Evolutionary conservation across 345 rosid genomes (phyloP).

Genomic region (Lepidium aucheri): DNA sequence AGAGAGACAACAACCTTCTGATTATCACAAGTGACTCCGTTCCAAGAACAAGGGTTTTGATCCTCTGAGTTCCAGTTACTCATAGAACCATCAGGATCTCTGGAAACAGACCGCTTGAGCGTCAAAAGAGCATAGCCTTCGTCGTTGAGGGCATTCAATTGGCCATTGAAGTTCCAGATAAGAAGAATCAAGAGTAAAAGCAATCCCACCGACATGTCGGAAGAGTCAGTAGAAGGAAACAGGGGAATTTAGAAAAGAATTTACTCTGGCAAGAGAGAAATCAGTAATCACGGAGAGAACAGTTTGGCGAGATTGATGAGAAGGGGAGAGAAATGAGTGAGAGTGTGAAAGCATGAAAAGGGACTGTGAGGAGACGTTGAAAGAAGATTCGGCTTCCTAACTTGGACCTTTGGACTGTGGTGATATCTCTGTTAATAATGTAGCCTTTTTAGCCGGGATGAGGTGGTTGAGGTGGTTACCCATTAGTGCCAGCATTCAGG

Average conservation of each 20-base stretch:
- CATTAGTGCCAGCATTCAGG: too few species aligned
- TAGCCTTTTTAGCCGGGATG: too few species aligned
- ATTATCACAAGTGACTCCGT: conserved; percentile 81
- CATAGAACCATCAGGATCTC: conserved; percentile 75
- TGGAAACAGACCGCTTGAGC: conserved; percentile 48
- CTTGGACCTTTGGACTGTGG: conserved; percentile 8
- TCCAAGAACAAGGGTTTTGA: conserved; percentile 86
- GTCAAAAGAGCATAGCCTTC: conserved; percentile 74
- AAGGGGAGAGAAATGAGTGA: conserved; percentile 1
- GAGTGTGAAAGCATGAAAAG: conserved; percentile 19
- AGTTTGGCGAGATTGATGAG: conserved; percentile 18
- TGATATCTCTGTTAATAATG: background rate
- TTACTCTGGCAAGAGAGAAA: background rate
- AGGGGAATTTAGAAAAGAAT: background rate
- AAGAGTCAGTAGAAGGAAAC: background rate
- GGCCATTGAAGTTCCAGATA: conserved; percentile 27
- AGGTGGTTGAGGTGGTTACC: too few species aligned
- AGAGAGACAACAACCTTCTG: conserved; percentile 54
- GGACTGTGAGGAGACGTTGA: conserved; percentile 20
- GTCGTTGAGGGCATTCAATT: conserved; percentile 36
- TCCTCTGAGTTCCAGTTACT: conserved; percentile 68
- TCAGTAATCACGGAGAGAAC: conserved; percentile 10
- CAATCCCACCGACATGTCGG: conserved; percentile 25
- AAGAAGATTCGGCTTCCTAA: conserved; percentile 14
- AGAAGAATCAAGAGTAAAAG: conserved; percentile 22